phyloP scores from a whole-genome alignment of 78 protist genomes.

The Dictyostelium discoideum region DNA sequence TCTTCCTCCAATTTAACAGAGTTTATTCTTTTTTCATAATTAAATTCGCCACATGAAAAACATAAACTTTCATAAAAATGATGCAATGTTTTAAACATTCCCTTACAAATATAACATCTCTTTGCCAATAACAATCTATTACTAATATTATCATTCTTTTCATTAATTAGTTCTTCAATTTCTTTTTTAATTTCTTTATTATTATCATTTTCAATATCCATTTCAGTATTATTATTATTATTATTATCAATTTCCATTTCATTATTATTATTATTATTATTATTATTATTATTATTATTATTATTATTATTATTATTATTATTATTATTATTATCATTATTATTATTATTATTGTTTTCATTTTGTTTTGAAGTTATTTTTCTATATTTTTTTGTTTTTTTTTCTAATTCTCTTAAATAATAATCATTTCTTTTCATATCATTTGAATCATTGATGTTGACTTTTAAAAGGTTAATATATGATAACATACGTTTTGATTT shows the following conservation, averaged over 20 bases:
- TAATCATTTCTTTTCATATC: not conserved
- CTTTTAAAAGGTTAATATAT: not conserved
- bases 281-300: not conserved
- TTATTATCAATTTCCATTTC: not conserved
- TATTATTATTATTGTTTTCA: not conserved
- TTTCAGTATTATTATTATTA: not conserved
- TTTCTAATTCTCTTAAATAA: not conserved
- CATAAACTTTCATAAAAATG: conserved; percentile 59
- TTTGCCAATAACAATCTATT: not conserved
- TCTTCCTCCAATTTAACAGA: conserved; percentile 6
- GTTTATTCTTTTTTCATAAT: conserved; percentile 47
- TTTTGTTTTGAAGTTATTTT: not conserved
- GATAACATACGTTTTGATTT: not conserved
- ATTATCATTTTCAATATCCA: not conserved
- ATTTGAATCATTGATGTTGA: not conserved
- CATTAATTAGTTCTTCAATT: not conserved
- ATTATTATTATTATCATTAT: not conserved
- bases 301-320: not conserved
- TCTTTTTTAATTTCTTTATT: not conserved
- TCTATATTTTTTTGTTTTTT: not conserved
- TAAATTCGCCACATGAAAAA: conserved; percentile 83
- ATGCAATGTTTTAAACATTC: not conserved
- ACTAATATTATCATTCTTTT: not conserved
- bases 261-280: not conserved
- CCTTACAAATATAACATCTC: conserved; percentile 32